These are phyloP conservation scores for Mediolabrus comicus DNA, from an alignment of 108 stramenopile genomes.

Conservation along the genomic window DNA sequence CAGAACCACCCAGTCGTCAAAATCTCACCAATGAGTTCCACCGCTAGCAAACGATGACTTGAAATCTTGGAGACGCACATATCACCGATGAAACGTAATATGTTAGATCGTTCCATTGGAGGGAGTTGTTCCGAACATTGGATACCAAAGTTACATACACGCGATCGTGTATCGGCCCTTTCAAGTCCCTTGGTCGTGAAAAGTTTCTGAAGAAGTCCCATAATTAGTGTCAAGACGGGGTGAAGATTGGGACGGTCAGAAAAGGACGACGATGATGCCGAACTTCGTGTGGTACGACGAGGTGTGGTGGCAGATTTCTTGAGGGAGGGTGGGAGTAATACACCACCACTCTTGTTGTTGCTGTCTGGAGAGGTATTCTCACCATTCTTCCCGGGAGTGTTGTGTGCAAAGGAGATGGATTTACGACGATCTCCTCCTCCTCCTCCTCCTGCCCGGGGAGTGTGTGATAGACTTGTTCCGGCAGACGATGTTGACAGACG, in stretches of 20 bases:
- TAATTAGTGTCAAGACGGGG: conserved; percentile 49
- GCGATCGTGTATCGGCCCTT: conserved; percentile 49
- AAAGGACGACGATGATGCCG: conserved; percentile 3
- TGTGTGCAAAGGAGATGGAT: conserved; percentile 35
- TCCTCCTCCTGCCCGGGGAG: conserved; percentile 21
- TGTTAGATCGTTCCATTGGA: conserved; percentile 44
- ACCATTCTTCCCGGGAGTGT: neutral
- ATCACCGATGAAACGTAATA: conserved; percentile 61
- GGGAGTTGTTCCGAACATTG: conserved; percentile 51
- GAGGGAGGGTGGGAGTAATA: conserved; percentile 34
- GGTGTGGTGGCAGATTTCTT: conserved; percentile 48
- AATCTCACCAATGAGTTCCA: conserved; percentile 64
- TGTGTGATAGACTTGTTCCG: conserved; percentile 5
- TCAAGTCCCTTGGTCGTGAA: conserved; percentile 69
- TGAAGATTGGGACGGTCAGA: conserved; percentile 10
- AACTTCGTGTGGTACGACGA: conserved; percentile 11
- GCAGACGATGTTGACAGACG: neutral
- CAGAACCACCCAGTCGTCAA: conserved; percentile 64
- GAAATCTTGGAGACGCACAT: conserved; percentile 73
- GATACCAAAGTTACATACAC: conserved; percentile 40
- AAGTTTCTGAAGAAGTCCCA: conserved; percentile 77
- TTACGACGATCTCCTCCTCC: conserved; percentile 14
- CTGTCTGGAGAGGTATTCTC: conserved; percentile 2
- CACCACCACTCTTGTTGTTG: neutral
- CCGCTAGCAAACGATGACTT: conserved; percentile 67